Evolutionary conservation across 2,329 filamentous ascomycete genomes (phyloP), one percentile per base, ranked within the genome.

Genomic region (Cladophialophora exuberans): DNA sequence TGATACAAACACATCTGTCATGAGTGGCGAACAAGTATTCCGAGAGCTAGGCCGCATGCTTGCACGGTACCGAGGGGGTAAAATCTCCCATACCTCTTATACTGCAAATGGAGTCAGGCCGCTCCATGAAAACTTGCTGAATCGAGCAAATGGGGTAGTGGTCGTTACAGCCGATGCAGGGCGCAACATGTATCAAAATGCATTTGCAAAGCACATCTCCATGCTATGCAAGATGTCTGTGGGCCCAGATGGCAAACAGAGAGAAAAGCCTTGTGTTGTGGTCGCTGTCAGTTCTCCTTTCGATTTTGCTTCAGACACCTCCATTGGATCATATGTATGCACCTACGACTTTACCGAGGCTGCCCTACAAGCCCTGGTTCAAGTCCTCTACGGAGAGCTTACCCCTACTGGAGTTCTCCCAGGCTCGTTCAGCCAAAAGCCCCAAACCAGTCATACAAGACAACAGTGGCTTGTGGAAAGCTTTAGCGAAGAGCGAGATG

Each of bases 341-440:
- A 96, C 92, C 0, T 97, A 95, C 70, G 92, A 97, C 73, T 97
- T 96, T 66, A 97, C 93, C 0, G 93, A 97, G 65, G 93, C 89
- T 6, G 91, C 93, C 15, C 83, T 97, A 75, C 86, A 88, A 57
- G 89, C 91, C 1, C 76, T 96, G 3, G 90, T 95, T 15, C 86
- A 90, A 55, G 88, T 90, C 0, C 75, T 97, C 0, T 93, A 93
- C 64, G 92, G 92, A 7, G 89, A 95, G 57, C 70, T 85, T 22
- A 73, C 74, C 1, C 79, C 83, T 0, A 76, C 76, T 5, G 83
- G 83, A 11, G 73, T 76, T 6, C 67, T 85, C 7, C 83, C 83
- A 0, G 83, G 92, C 1, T 93, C 90, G 0, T 82, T 96, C 61
- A 85, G 89, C 54, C 89, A 91, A 67, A 96, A 94, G 70, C 82